Percentiles rank a stretch among this genome's conserved stretches.
phyloP scores from a whole-genome alignment of 2,329 filamentous ascomycete species.

The Metarhizium sp. region DNA sequence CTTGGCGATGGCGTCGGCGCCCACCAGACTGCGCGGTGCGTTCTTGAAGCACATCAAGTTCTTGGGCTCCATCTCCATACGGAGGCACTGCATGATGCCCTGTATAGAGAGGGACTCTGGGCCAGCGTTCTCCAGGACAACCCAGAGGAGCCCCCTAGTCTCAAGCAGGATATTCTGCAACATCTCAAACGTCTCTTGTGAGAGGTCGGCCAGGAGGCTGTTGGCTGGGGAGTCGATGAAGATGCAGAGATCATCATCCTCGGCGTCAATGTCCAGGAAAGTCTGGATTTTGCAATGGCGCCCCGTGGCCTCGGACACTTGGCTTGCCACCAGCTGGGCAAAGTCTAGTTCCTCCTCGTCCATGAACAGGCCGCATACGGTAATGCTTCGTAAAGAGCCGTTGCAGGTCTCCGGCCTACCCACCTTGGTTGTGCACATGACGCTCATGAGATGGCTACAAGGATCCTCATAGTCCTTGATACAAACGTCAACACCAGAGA shows the following conservation, averaged over 20 bases:
- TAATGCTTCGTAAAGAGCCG: not conserved
- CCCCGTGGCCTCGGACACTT: not conserved
- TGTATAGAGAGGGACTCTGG: constrained; percentile 6
- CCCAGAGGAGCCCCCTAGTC: constrained; percentile 8
- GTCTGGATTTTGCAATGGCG: not conserved
- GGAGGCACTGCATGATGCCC: constrained; percentile 7
- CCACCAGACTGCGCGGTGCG: not conserved
- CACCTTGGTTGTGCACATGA: constrained; percentile 3
- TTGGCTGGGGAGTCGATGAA: constrained; percentile 1
- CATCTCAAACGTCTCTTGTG: constrained; percentile 2
- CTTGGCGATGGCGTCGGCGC: constrained; percentile 4
- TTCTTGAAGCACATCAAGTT: constrained; percentile 4
- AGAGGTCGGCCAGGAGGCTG: not conserved
- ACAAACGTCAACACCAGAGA: constrained; percentile 6
- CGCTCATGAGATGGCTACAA: not conserved
- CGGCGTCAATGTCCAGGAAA: not conserved
- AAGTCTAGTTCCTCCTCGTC: constrained; percentile 3
- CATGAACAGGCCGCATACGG: constrained; percentile 1
- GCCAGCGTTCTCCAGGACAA: constrained; percentile 1
- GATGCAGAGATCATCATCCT: not conserved
- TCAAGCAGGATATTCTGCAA: constrained; percentile 5
- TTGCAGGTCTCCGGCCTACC: not conserved
- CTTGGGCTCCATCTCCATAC: constrained; percentile 5
- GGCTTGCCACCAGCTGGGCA: constrained; percentile 1
- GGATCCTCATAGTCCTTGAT: not conserved